Percentiles rank a stretch among this genome's conserved stretches.
Evolutionary conservation across 1,139 yeast species (phyloP).

Genomic region (Yamadazyma taylorii): DNA sequence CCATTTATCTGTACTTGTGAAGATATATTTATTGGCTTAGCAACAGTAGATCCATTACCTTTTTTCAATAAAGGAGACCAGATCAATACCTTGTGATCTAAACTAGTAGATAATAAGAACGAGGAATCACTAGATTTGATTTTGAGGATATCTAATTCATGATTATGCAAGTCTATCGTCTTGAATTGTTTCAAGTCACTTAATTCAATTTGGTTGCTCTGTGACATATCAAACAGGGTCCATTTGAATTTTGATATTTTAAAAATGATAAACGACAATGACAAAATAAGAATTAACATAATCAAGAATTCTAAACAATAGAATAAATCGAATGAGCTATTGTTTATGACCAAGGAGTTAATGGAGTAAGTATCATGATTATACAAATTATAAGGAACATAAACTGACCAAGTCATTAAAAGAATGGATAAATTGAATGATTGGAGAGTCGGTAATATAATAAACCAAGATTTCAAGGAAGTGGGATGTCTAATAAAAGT

Average conservation of each 20-base stretch:
- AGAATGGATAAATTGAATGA: constrained; percentile 19
- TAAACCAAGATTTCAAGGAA: constrained; percentile 19
- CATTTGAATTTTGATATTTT: constrained; percentile 19
- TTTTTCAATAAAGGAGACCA: constrained; percentile 63
- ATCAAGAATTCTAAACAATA: constrained; percentile 35
- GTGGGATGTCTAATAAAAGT: constrained; percentile 36
- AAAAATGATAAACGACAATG: constrained; percentile 30
- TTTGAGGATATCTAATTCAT: constrained; percentile 61
- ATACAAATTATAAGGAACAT: constrained; percentile 25
- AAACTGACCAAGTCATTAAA: constrained; percentile 27
- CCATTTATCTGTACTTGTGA: constrained; percentile 27
- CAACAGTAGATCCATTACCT: constrained; percentile 2
- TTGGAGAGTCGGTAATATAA: constrained; percentile 18
- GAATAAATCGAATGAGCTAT: constrained; percentile 16
- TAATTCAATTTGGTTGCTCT: constrained; percentile 16
- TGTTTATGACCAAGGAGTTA: constrained; percentile 3
- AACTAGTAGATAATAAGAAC: constrained; percentile 65
- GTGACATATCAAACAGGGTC: constrained; percentile 5
- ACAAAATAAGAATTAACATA: constrained; percentile 27
- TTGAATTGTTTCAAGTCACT: constrained; percentile 26
- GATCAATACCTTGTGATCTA: constrained; percentile 68
- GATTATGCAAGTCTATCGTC: constrained; percentile 52
- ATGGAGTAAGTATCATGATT: constrained; percentile 20
- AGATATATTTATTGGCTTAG: constrained; percentile 44
- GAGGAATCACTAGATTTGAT: constrained; percentile 59